phyloP scores from a whole-genome alignment of 192 early-diverging fungal genomes.

The Mortierella alpina region DNA sequence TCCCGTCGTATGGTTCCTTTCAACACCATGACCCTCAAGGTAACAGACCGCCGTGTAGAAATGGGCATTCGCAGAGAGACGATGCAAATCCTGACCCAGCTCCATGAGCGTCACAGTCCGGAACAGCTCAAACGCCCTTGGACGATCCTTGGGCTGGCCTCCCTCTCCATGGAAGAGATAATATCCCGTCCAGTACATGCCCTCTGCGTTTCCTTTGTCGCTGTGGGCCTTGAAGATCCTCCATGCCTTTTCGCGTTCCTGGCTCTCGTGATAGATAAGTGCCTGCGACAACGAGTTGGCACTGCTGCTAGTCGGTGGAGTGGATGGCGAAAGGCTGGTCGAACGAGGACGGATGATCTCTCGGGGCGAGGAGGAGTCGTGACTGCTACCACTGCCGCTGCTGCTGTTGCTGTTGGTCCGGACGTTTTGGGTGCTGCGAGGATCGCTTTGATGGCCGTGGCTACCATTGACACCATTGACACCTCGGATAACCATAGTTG shows the following conservation, averaged over 20 bases:
- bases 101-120: constrained; percentile 30
- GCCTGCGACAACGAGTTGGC: constrained; percentile 29
- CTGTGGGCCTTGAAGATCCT: constrained; percentile 33
- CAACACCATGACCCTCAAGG: constrained; percentile 34
- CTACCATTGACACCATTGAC: background rate
- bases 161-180: constrained; percentile 51
- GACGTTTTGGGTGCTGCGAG: background rate
- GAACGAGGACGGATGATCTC: constrained; percentile 13
- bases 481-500: background rate
- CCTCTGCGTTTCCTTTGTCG: constrained; percentile 33
- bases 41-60: constrained; percentile 47
- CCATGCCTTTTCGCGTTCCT: constrained; percentile 38
- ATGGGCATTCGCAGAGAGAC: constrained; percentile 35
- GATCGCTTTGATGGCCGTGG: background rate
- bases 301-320: background rate
- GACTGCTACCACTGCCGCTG: background rate
- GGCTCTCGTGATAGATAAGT: constrained; percentile 19
- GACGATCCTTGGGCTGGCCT: constrained; percentile 17
- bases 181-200: constrained; percentile 49
- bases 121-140: constrained; percentile 29
- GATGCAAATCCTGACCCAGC: constrained; percentile 2
- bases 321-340: constrained; percentile 4
- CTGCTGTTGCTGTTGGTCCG: constrained; percentile 3
- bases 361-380: background rate
- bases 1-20: constrained; percentile 18